Percentiles rank a stretch among this genome's conserved stretches.
phyloP scores from a whole-genome alignment of 345 rosid genomes.

The Populus euphratica region DNA sequence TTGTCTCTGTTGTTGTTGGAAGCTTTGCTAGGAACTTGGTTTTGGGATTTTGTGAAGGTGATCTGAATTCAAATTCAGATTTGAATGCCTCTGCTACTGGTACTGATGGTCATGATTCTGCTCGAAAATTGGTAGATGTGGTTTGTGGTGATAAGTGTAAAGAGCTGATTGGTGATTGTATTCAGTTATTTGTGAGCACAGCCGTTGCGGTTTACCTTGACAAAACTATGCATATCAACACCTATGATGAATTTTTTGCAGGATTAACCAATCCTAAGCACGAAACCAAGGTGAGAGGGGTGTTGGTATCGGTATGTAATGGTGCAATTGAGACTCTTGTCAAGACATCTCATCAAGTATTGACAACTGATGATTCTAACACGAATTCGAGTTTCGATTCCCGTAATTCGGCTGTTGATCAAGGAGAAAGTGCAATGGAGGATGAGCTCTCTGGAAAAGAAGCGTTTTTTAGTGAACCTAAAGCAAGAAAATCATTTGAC shows the following conservation, averaged over 20 bases:
- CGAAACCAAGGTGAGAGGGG: slow-evolving; percentile 41
- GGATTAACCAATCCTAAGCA: slow-evolving; percentile 78
- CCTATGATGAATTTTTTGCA: slow-evolving; percentile 57
- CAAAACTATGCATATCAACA: slow-evolving; percentile 58
- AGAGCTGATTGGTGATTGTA: slow-evolving; percentile 61
- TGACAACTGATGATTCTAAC: slow-evolving; percentile 25
- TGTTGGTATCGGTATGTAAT: slow-evolving; percentile 55
- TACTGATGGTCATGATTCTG: slow-evolving; percentile 8
- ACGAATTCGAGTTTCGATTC: slow-evolving; percentile 2
- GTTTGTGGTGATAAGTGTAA: slow-evolving; percentile 44
- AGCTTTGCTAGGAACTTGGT: slow-evolving; percentile 77
- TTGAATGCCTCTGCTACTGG: not conserved
- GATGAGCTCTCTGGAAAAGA: slow-evolving; percentile 13
- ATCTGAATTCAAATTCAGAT: slow-evolving; percentile 9
- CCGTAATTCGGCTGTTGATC: slow-evolving; percentile 18
- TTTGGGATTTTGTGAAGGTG: slow-evolving; percentile 34
- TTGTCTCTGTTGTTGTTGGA: slow-evolving; percentile 74
- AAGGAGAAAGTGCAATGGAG: slow-evolving; percentile 5
- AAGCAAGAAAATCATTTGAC: slow-evolving; percentile 12
- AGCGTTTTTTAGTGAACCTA: slow-evolving; percentile 2
- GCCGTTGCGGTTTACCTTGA: slow-evolving; percentile 84
- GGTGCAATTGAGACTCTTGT: slow-evolving; percentile 63
- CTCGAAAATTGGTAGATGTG: slow-evolving; percentile 39
- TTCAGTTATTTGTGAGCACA: slow-evolving; percentile 66
- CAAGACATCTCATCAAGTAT: slow-evolving; percentile 54